Evolutionary conservation across 2,329 filamentous ascomycete genomes (phyloP), one percentile per base, ranked within the genome.

Genomic region (Aspergillus flavus): DNA sequence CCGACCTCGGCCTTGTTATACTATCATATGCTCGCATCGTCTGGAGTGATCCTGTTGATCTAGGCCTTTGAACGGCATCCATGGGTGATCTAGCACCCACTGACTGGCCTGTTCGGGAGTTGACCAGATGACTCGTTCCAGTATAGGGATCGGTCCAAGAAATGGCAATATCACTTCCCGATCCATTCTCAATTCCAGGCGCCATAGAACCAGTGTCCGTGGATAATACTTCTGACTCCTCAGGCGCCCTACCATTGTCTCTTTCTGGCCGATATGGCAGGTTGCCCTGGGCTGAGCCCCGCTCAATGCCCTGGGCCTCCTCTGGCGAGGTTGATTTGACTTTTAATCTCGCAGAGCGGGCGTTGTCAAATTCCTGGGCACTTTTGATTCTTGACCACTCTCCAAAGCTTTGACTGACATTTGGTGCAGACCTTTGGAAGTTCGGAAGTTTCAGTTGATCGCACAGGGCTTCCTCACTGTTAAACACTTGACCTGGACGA

Each of bases 141-240:
- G 86, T 91, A 10, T 77, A 70, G 0, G 89, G 88, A 68, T 93
- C 86, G 1, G 79, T 81, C 90, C 90, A 93, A 11, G 69, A 60
- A 26, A 76, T 68, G 43, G 72, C 72, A 56, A 36, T 57, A 55
- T 73, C 70, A 7, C 55, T 36, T 6, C 62, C 34, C 1, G 58
- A 6, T 26, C 43, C 23, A 23, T 54, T 34, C 4, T 32, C 43
- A 45, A 48, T 30, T 1, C 46, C 23, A 43, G 21, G 14, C 12
- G 43, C 12, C 6, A 11, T 30, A 36, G 12, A 5, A 4, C 28
- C 48, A 12, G 23, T 19, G 11, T 16, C 19, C 21, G 5, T 19
- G 23, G n/a, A 32, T 32, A 26, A 19, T n/a, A 26, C 54, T 5
- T 7, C 39, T 26, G n/a, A 26, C 26, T 28, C 16, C 32, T 7